Percentiles rank a stretch among this genome's conserved stretches.
These are phyloP conservation scores for Trichosanthes cucumerina DNA, from an alignment of 306 rosid genomes.

Conservation along the genomic window DNA sequence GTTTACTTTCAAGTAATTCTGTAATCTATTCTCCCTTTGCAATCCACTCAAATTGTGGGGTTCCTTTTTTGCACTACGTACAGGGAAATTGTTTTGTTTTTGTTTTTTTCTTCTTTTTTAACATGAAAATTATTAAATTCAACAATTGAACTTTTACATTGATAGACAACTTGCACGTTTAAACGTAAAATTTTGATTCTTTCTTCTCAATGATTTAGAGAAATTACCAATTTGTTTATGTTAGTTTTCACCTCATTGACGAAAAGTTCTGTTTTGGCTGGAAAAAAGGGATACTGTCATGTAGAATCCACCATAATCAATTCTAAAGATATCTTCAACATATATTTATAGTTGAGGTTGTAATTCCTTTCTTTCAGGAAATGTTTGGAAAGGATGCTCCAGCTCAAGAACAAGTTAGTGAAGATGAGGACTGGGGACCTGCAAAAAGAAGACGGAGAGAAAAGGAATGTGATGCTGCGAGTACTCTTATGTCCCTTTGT, in stretches of 20 bases:
- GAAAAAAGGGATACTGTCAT: neutral
- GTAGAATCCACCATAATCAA: neutral
- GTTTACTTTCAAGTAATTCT: neutral
- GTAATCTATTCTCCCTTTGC: neutral
- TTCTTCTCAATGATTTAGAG: neutral
- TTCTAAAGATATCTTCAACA: neutral
- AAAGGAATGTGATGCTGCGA: constrained; percentile 75
- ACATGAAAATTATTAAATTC: neutral
- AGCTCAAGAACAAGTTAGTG: constrained; percentile 57
- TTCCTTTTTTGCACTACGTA: neutral
- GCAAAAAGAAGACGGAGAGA: constrained; percentile 53
- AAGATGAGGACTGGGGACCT: constrained; percentile 97
- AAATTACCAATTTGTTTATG: neutral
- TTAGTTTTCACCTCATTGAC: neutral
- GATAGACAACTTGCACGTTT: neutral
- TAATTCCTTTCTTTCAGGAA: constrained; percentile 34
- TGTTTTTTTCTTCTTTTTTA: too few relatives aligned
- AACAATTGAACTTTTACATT: neutral
- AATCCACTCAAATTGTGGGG: neutral
- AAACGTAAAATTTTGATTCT: too few relatives aligned
- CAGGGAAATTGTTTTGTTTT: neutral
- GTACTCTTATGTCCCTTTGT: constrained; percentile 73
- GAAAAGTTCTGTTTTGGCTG: neutral
- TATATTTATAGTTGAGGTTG: neutral
- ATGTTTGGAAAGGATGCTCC: constrained; percentile 86